Evolutionary conservation across 2,329 filamentous ascomycete species (phyloP), one percentile per base, ranked within the genome.

Genomic region (Dichotomopilus funicola): DNA sequence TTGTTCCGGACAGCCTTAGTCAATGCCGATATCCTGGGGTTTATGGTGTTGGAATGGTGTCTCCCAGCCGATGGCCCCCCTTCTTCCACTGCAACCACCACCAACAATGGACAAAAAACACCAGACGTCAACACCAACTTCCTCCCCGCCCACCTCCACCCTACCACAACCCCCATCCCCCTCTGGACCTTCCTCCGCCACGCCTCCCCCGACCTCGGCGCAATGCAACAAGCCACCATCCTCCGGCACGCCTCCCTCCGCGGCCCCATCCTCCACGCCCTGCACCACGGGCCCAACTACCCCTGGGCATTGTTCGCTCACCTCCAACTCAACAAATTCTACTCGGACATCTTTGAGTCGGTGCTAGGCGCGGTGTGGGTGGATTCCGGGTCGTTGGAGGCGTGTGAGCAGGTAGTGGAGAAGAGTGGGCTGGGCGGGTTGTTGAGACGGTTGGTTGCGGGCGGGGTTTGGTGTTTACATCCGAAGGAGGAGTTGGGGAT

Each of bases 331-430:
- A 81, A 81, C 12, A 96, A 96, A 66, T 88, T 89, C 69, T 86
- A 87, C 70, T 92, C 87, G 0, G 91, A 96, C 68, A 72, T 96
- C 6, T 76, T 96, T 8, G 92, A 97, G 72, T 81, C 82, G 36
- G 68, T 95, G 0, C 70, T 97, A 0, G 92, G 89, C 0, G 91
- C 91, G 0, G 78, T 96, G 0, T 96, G 88, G 75, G 75, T 96
- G 19, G 94, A 97, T 68, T 88, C 78, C 0, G 87, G 87, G 0
- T 77, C 79, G 1, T 66, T 89, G 11, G 73, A 73, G 0, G 68
- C 67, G 0, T 95, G 89, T 63, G 73, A 78, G 49, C 65, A 52
- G 0, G 76, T 96, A 40, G 67, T 89, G 0, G 76, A 80, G 45
- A 72, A 74, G 0, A 72, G 90, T 3, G 89, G 89, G 0, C 74